Evolutionary conservation across 2,329 filamentous ascomycete species (phyloP).

Genomic region (Triangularia setosa): DNA sequence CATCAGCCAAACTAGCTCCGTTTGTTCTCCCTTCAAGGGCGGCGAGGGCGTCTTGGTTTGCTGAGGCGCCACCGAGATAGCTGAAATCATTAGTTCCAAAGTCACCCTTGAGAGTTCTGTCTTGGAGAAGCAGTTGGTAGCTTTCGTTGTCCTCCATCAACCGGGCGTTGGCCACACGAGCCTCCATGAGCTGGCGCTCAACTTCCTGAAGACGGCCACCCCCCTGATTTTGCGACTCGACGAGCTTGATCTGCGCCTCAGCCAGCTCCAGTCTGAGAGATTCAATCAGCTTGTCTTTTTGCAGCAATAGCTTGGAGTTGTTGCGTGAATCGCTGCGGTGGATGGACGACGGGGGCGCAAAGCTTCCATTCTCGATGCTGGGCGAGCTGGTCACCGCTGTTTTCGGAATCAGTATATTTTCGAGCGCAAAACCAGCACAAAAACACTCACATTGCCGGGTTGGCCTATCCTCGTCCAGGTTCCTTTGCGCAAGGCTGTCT

Average conservation of each 20-base stretch:
- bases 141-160: constrained; percentile 99
- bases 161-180: constrained; percentile 90
- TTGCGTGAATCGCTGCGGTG: constrained; percentile 85
- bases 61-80: constrained; percentile 52
- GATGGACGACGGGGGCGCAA: constrained; percentile 79
- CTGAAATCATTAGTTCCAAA: constrained; percentile 80
- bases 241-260: constrained; percentile 90
- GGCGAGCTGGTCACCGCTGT: constrained; percentile 56
- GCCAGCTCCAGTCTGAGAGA: constrained; percentile 86
- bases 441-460: constrained; percentile 53
- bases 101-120: constrained; percentile 93
- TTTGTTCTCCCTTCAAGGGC: constrained; percentile 55
- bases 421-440: neutral
- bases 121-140: constrained; percentile 89
- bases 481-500: constrained; percentile 77
- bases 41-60: constrained; percentile 61
- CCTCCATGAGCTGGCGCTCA: constrained; percentile 85
- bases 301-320: constrained; percentile 82
- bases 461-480: constrained; percentile 54
- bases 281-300: constrained; percentile 97
- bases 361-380: constrained; percentile 69
- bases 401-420: constrained; percentile 13
- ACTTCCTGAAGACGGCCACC: constrained; percentile 83
- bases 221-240: constrained; percentile 89
- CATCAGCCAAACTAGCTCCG: constrained; percentile 71